Evolutionary conservation across 176 grass and related monocot genomes (phyloP), one percentile per base, ranked within the genome.

Genomic region (Eleusine coracana): DNA sequence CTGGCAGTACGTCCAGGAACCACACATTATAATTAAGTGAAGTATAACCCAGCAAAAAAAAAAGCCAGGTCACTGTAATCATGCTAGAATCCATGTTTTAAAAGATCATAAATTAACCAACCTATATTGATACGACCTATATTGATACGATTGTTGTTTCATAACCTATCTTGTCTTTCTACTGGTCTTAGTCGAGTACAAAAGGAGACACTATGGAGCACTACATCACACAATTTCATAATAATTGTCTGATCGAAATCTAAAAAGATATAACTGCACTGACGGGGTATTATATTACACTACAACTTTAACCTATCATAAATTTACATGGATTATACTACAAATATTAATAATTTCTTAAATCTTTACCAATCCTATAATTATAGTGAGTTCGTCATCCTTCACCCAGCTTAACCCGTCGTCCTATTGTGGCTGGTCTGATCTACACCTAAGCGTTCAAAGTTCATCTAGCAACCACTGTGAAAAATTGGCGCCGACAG

Each of bases 141-240:
- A 66, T 8, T 59, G 18, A 29, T 38, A 16, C 31, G 10, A 66
- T 36, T 52, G 9, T 20, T 58, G 72, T 60, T 52, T 66, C 18
- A 71, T 56, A 45, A 46, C 25, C 18, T 21, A 48, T 85, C 29
- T 36, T 68, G 14, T 68, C 48, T 68, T 10, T 55, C 2, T 34
- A 66, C 12, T 66, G 0, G 25, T 27, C 7, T 41, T 17, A 8
- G 48, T 1, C 54, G 34, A 42, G 21, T 10, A 17, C 37, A 70
- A 44, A 70, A 42, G 37, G n/a, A 71, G 37, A 70, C 37, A 70
- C 34, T 23, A 70, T 23, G 41, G 50, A 70, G 36, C 14, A 6
- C 51, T 15, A 58, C 37, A 58, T 81, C 37, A 41, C 36, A 58
- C 49, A 58, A 27, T 69, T 54, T 69, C 20, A 70, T 80, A 8